phyloP scores from a whole-genome alignment of 192 early-diverging fungal genomes.

The Diversispora eburnea region DNA sequence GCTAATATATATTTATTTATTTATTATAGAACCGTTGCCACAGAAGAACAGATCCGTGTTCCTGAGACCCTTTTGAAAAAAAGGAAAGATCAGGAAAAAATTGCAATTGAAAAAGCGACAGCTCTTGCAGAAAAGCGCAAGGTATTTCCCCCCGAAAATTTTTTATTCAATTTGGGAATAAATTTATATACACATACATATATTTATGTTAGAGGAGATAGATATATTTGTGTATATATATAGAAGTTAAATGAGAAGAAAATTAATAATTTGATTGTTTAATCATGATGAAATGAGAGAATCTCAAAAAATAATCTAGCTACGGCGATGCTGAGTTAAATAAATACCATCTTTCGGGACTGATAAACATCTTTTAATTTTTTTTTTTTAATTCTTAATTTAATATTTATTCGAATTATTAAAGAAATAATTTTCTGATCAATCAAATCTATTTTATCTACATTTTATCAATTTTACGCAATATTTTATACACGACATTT shows the following conservation, averaged over 20 bases:
- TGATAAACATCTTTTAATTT: constrained; percentile 42
- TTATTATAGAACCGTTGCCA: constrained; percentile 48
- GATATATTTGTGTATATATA: neutral
- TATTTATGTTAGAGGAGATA: neutral
- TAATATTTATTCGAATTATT: too few relatives aligned
- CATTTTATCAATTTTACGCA: too few relatives aligned
- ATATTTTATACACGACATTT: too few relatives aligned
- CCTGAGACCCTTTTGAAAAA: constrained; percentile 89
- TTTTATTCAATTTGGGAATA: neutral
- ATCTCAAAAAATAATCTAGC: constrained; percentile 39
- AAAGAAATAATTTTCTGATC: too few relatives aligned
- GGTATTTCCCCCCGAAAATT: constrained; percentile 34
- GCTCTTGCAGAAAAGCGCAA: constrained; percentile 50
- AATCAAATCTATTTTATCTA: too few relatives aligned
- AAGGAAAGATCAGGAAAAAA: constrained; percentile 73
- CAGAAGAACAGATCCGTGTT: constrained; percentile 69
- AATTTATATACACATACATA: too few relatives aligned
- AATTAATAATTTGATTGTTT: constrained; percentile 34
- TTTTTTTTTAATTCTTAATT: constrained; percentile 16
- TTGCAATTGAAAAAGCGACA: constrained; percentile 56
- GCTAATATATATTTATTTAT: neutral
- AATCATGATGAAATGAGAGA: constrained; percentile 44
- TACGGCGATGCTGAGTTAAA: constrained; percentile 42
- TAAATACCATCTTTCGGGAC: constrained; percentile 78
- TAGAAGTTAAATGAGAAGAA: neutral